Base-by-base conservation (phyloP, 495 filamentous ascomycete genomes). In the Pseudevernia furfuracea region DNA sequence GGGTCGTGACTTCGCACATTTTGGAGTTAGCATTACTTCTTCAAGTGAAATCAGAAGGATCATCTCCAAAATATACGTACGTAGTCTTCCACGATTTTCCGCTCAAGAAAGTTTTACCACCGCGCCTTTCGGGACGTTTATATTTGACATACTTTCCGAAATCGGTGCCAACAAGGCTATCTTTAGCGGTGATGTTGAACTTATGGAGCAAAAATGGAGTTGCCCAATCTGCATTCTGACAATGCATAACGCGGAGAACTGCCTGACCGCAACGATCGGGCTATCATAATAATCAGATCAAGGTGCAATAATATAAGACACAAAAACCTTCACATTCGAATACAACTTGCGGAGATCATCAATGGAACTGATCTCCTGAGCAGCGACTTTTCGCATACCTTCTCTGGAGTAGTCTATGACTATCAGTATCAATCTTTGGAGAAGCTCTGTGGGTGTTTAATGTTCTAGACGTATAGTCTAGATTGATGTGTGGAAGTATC, bases 141-240 rank as follows among this genome's bases (percentile, higher is more conserved):
- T 78, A 78, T 38, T 74, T 67, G 3, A 81, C 72, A 75, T 80
- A 84, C 52, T 77, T 71, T 19, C 74, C 81, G 67, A 84, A 84
- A 56, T 74, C 74, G 23, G 78, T 77, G 34, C 75, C 79, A 2
- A 81, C 74, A 1, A 79, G 63, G 30, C 80, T 77, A 60, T 80
- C 72, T 11, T 67, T 65, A 43, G 76, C 71, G 59, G 78, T 73
- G 52, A 84, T 81, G 48, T 81, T 81, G 71, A 80, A 84, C 67
- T 83, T 84, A n/a, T 73, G 71, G 30, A 82, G 72, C 0, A 84
- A 69, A 59, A 78, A 84, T 12, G 66, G 72, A 21, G 73, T 76
- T 3, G 80, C 82, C 79, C 80, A 83, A 21, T 67, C 63, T 4
- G 80, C 81, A 63, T 84, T 84, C 67, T 84, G 81, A 7, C 83